Base-by-base conservation (phyloP, 352 stramenopile species). In the Phytophthora brassicae region DNA sequence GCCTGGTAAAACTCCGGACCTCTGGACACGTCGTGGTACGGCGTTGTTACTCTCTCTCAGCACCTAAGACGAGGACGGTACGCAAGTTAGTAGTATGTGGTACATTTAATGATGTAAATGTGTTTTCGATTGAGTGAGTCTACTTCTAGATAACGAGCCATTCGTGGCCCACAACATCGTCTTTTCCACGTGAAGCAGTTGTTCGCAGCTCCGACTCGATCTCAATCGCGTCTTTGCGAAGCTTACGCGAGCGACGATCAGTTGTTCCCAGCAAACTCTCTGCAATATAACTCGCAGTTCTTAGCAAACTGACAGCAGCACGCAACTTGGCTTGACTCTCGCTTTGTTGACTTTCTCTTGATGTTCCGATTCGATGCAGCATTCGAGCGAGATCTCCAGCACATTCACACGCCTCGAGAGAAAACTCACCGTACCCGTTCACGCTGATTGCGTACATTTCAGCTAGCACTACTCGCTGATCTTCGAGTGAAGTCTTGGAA, bases 11-110 rank as follows among this genome's bases (percentile, higher is more conserved):
- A 86, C 83, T 9, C 79, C 91, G 1, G 94, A 98, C 35, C 79
- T 98, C 38, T 99, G 96, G 96, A 97, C 93, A 6, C 91, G 95
- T 33, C 77, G 95, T 11, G 95, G 95, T 33, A 97, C 93, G 3
- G 95, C 95, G 36, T 47, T 98, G 56, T 64, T 98, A 55, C 77
- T 98, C 5, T 97, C 92, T 13, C 70, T 96, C 24, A 92, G 83
- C 51, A 92, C 84, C 0, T 94, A 84, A 44, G 26, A 45, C 39
- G 13, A 19, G 39, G 39, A 45, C 17, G 38, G 41, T 57, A 47
- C 39, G 45, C 6, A 47, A 22, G 9, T 22, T n/a, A 16, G 24
- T 16, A 45, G 33, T 19, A 55, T 52, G 22, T 47, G 31, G 43
- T 49, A n/a, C 17, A 12, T 19, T 28, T 63, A 49, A 57, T 47